phyloP scores from a whole-genome alignment of 2,329 filamentous ascomycete species.

The Arthrobotrys musiformis region DNA sequence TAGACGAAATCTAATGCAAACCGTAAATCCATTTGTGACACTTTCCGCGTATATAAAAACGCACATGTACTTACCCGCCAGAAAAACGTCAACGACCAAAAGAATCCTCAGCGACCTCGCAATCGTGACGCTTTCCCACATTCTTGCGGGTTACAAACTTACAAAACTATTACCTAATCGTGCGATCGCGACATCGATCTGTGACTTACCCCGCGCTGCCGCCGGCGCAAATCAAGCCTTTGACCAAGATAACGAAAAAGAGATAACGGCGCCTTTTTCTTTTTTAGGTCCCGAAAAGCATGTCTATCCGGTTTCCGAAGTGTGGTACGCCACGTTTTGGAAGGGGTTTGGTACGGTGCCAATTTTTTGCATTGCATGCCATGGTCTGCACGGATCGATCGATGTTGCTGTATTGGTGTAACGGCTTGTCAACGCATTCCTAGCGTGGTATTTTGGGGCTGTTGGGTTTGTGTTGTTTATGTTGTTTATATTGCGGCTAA shows the following conservation, averaged over 20 bases:
- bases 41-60: not conserved
- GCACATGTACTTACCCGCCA: not conserved
- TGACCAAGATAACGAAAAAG: not conserved
- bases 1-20: not conserved
- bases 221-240: no score
- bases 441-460: no score
- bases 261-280: not conserved
- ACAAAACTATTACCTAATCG: conserved; percentile 1
- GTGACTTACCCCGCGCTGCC: not conserved
- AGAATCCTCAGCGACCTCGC: no score
- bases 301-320: not conserved
- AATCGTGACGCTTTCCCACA: no score
- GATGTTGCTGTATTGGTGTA: conserved; percentile 10
- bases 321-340: not conserved
- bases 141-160: no score
- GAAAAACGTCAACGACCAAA: not conserved
- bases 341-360: no score
- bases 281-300: not conserved
- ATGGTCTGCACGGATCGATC: no score
- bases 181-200: not conserved
- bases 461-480: no score
- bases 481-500: no score
- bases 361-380: no score
- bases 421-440: no score
- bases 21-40: not conserved